Evolutionary conservation across 305 asterid species (phyloP).

Genomic region (Nicotiana rustica): DNA sequence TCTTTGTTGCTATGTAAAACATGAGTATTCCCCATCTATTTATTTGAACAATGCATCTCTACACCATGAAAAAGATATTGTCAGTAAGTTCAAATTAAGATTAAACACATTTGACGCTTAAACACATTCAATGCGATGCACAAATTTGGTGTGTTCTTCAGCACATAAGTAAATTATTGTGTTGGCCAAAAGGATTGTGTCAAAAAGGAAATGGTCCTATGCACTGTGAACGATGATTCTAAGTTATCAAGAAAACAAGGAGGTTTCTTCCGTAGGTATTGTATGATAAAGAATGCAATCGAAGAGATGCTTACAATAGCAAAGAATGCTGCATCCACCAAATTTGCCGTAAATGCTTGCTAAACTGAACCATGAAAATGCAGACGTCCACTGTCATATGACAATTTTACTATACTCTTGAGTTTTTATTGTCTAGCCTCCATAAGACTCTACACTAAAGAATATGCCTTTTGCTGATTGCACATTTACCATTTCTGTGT

Average conservation of each 20-base stretch:
- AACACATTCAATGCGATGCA: neutral
- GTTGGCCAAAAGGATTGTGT: neutral
- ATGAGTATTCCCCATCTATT: neutral
- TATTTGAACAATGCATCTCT: constrained; percentile 3
- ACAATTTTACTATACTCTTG: neutral
- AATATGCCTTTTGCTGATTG: neutral
- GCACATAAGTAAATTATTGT: neutral
- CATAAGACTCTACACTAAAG: neutral
- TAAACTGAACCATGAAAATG: constrained; percentile 3
- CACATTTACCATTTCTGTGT: neutral
- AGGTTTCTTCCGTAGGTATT: neutral
- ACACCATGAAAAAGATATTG: constrained; percentile 9
- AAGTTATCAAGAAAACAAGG: constrained; percentile 9
- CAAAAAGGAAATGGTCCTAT: neutral
- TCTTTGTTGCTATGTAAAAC: neutral
- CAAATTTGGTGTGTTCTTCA: constrained; percentile 3
- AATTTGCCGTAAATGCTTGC: neutral
- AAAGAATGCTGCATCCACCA: neutral
- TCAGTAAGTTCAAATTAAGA: neutral
- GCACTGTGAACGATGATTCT: neutral
- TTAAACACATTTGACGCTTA: neutral
- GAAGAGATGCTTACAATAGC: neutral
- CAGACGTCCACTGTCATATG: neutral
- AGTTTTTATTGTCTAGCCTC: constrained; percentile 12
- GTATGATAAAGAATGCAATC: neutral